Percentiles rank a stretch among this genome's conserved stretches.
These are phyloP conservation scores for Solioccasus polychromus DNA, from an alignment of 768 basidiomycete species.

Conservation along the genomic window DNA sequence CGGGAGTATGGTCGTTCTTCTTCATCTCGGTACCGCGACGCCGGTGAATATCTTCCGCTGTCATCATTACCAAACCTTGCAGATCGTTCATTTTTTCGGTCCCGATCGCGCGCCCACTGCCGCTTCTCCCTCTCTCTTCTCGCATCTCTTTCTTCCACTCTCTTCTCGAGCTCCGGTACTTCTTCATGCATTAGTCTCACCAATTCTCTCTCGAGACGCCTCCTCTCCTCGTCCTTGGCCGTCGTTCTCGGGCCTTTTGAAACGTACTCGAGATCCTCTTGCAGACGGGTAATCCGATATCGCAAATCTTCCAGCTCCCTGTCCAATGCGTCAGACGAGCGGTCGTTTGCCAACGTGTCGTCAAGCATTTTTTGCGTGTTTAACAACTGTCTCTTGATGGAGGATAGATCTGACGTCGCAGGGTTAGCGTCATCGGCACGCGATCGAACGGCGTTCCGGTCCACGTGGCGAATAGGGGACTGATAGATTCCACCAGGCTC, in stretches of 20 bases:
- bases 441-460: constrained; percentile 77
- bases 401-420: constrained; percentile 67
- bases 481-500: constrained; percentile 72
- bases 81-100: constrained; percentile 79
- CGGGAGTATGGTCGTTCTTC: constrained; percentile 56
- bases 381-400: constrained; percentile 80
- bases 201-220: constrained; percentile 86
- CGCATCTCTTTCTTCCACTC: constrained; percentile 75
- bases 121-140: constrained; percentile 74
- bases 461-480: constrained; percentile 77
- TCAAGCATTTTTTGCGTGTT: constrained; percentile 83
- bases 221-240: constrained; percentile 80
- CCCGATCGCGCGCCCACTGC: constrained; percentile 75
- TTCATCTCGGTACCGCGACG: constrained; percentile 35
- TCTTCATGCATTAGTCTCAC: constrained; percentile 84
- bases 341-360: constrained; percentile 60
- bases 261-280: constrained; percentile 89
- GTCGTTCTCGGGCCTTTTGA: constrained; percentile 68
- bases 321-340: constrained; percentile 89
- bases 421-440: constrained; percentile 63
- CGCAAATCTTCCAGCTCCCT: constrained; percentile 84
- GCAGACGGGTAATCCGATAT: constrained; percentile 80
- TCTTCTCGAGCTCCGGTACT: constrained; percentile 86
- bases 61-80: constrained; percentile 60
- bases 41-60: constrained; percentile 30